These are phyloP conservation scores for Arabidopsis hybrid DNA, from an alignment of 441 rosid genomes.

Conservation along the genomic window DNA sequence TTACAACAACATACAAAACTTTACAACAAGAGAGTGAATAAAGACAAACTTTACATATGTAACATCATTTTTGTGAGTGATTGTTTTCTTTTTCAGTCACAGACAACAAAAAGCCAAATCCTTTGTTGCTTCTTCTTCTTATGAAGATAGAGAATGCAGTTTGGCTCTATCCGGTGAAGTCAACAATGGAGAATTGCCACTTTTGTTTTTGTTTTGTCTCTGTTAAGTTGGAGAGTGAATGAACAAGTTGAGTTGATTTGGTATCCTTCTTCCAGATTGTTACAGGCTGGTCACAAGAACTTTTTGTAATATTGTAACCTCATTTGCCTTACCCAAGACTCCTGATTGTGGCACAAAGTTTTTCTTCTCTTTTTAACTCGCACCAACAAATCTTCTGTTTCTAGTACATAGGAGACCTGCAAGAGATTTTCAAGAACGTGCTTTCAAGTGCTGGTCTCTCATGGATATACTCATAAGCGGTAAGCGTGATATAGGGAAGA, in stretches of 20 bases:
- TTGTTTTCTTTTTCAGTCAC: background rate
- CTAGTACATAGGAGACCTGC: conserved; percentile 93
- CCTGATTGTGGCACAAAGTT: conserved; percentile 19
- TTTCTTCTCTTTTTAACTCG: conserved; percentile 52
- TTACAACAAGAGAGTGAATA: conserved; percentile 2
- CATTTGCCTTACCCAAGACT: conserved; percentile 34
- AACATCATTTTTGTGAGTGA: background rate
- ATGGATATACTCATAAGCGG: background rate
- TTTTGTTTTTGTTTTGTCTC: conserved; percentile 11
- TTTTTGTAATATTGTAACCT: conserved; percentile 67
- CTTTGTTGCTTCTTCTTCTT: conserved; percentile 7
- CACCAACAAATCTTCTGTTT: conserved; percentile 88
- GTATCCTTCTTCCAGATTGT: conserved; percentile 8
- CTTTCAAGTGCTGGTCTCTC: background rate
- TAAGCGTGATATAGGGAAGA: background rate
- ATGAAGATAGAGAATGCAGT: background rate
- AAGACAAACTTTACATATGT: conserved; percentile 17
- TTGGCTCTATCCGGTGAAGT: conserved; percentile 19
- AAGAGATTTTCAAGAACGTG: conserved; percentile 2
- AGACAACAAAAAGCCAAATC: conserved; percentile 32
- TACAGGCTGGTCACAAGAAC: conserved; percentile 46
- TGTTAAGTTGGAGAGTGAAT: conserved; percentile 25
- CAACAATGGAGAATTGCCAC: conserved; percentile 20
- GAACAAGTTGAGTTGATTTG: conserved; percentile 24
- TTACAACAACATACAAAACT: background rate